These are phyloP conservation scores for Linum usitatissimum DNA, from an alignment of 345 rosid genomes.

Conservation along the genomic window DNA sequence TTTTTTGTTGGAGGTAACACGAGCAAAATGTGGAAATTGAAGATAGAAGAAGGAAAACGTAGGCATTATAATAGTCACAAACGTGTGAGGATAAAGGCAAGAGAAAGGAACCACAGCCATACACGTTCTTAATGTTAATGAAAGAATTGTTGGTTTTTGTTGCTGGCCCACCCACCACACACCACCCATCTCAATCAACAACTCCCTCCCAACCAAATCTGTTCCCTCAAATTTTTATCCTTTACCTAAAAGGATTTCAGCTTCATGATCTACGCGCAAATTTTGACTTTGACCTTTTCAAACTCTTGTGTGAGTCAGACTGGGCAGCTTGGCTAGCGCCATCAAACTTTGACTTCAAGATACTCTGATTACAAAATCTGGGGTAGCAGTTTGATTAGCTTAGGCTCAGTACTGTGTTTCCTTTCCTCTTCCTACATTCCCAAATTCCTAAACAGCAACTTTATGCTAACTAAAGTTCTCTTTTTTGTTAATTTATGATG, in stretches of 20 bases:
- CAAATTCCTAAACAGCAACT: background rate
- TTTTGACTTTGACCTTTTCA: background rate
- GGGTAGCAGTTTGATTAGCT: no score
- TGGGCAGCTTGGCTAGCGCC: background rate
- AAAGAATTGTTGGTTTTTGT: background rate
- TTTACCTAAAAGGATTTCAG: background rate
- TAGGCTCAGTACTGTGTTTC: background rate
- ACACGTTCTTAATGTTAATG: background rate
- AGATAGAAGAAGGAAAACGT: background rate
- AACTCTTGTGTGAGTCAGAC: background rate
- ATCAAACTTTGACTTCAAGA: background rate
- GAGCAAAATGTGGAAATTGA: background rate
- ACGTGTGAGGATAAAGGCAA: background rate
- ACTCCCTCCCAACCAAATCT: background rate
- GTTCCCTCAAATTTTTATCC: background rate
- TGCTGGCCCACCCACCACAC: background rate
- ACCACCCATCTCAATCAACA: background rate
- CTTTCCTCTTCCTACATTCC: background rate
- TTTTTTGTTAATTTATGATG: background rate
- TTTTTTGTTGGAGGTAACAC: no score
- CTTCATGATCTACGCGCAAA: background rate
- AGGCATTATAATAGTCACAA: background rate
- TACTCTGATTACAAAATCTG: no score
- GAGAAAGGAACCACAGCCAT: background rate
- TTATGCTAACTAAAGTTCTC: background rate